Evolutionary conservation across 2,329 filamentous ascomycete genomes (phyloP), one percentile per base, ranked within the genome.

Genomic region (Penicillium brevicompactum): DNA sequence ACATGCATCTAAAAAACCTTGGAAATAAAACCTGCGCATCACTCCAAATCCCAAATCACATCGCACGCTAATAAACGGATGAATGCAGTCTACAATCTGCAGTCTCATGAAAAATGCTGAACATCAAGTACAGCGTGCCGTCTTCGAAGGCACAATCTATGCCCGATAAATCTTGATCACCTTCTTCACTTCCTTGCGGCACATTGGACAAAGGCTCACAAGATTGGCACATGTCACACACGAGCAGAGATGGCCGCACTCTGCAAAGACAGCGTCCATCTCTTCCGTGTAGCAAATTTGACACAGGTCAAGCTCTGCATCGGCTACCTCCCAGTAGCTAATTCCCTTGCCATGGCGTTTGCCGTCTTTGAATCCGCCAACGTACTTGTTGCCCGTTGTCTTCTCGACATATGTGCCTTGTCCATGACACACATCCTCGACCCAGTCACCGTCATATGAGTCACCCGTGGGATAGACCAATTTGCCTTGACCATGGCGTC

Each of bases 221-320:
- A 82, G 78, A 48, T 76, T 76, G 11, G 85, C 84, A 64, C 85
- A 87, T n/a, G 73, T 73, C 54, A 83, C 72, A 59, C 85, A 87
- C 3, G 84, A 81, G 44, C 84, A 81, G 16, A 87, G 82, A 64
- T 87, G 85, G 0, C 85, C 85, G 60, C 85, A 87, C 59, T 84
- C 82, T 61, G 83, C 84, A 67, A 87, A 86, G 6, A 84, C 77
- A 4, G 83, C 81, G 57, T 85, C 82, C 51, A 84, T 82, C 41
- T 80, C 80, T 43, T 81, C 79, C n/a, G 82, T 79, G 69, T 82
- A 87, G 74, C 85, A 87, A 54, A 87, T 86, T 53, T 82, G 78
- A 66, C 85, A 87, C 5, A 83, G 67, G 44, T 80, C 76, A 69
- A 82, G 79, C 58, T 85, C 82, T 54, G 87, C 84, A 51, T 87